A percentile compares a stretch with the other conserved stretches of the same genome.
These are phyloP conservation scores for Candida fluviatilis DNA, from an alignment of 805 yeast species.

Conservation along the genomic window DNA sequence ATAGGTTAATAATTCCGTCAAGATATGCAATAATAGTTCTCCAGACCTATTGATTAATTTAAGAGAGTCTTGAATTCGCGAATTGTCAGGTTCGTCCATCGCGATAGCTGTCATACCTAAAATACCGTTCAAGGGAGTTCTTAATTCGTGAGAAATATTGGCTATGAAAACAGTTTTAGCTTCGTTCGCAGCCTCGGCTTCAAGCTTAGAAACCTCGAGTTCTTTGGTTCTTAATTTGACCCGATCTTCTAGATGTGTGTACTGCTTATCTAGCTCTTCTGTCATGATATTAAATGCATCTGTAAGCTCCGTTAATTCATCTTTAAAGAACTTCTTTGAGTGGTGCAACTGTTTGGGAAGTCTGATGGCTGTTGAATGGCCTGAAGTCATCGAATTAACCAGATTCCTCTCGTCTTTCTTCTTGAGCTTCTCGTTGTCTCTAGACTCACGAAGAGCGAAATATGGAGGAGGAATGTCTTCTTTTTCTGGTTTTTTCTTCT, in stretches of 20 bases:
- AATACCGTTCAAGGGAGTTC: constrained; percentile 95
- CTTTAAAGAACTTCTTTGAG: constrained; percentile 52
- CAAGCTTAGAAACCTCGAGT: constrained; percentile 79
- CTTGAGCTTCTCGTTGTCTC: constrained; percentile 1
- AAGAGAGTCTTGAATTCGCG: constrained; percentile 67
- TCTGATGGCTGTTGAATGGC: constrained; percentile 34
- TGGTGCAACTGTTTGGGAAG: constrained; percentile 34
- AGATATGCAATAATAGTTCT: constrained; percentile 79
- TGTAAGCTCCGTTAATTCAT: constrained; percentile 84
- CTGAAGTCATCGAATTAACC: constrained; percentile 23
- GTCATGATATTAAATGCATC: constrained; percentile 92
- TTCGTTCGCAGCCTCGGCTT: constrained; percentile 93
- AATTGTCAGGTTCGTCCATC: constrained; percentile 74
- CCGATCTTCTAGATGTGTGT: constrained; percentile 79
- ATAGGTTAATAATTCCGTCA: constrained; percentile 87
- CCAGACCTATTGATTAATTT: constrained; percentile 88
- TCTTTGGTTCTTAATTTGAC: constrained; percentile 84
- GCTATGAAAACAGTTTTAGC: constrained; percentile 66
- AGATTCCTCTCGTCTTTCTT: background rate
- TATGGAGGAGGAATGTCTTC: constrained; percentile 13
- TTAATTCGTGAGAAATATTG: constrained; percentile 53
- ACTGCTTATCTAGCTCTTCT: constrained; percentile 79
- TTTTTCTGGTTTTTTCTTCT: constrained; percentile 9
- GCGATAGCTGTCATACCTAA: constrained; percentile 94
- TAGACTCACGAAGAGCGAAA: constrained; percentile 5